phyloP scores from a whole-genome alignment of 2,329 filamentous ascomycete species.

The Fusarium brevicatenulatum region DNA sequence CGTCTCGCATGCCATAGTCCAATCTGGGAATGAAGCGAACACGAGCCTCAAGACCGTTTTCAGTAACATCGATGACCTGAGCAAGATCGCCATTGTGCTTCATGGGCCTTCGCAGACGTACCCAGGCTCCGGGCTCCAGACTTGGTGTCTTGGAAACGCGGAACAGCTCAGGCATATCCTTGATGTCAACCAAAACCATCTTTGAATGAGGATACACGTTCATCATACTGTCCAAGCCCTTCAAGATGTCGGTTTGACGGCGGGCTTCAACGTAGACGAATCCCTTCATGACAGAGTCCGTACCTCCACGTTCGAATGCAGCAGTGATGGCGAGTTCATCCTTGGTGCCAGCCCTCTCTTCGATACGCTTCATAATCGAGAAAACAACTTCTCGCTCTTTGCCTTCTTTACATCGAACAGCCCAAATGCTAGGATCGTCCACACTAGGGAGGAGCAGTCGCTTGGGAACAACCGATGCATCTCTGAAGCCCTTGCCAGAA shows the following conservation, averaged over 20 bases:
- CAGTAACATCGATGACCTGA: conserved; percentile 90
- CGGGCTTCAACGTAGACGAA: conserved; percentile 96
- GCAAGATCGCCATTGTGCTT: conserved; percentile 91
- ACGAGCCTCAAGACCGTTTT: conserved; percentile 88
- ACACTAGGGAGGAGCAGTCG: conserved; percentile 89
- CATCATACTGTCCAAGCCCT: conserved; percentile 83
- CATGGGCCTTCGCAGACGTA: conserved; percentile 81
- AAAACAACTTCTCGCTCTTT: conserved; percentile 94
- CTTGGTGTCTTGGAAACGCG: conserved; percentile 87
- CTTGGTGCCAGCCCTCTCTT: conserved; percentile 81
- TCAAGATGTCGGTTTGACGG: conserved; percentile 84
- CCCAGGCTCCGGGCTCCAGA: conserved; percentile 89
- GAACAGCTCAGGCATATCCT: conserved; percentile 97
- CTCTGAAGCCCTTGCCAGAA: conserved; percentile 69
- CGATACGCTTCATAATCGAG: conserved; percentile 86
- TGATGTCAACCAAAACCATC: conserved; percentile 89
- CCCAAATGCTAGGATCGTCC: conserved; percentile 96
- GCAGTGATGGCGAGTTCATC: conserved; percentile 86
- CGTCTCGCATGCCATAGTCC: conserved; percentile 90
- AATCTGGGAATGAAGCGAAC: conserved; percentile 90
- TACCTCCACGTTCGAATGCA: conserved; percentile 87
- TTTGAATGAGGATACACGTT: conserved; percentile 91
- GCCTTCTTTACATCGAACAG: conserved; percentile 89
- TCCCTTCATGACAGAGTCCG: conserved; percentile 85
- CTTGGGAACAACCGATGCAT: conserved; percentile 83